Conservation (phyloP, 2,329 filamentous ascomycete genomes). For the Paracamarosporium sp. region DNA sequence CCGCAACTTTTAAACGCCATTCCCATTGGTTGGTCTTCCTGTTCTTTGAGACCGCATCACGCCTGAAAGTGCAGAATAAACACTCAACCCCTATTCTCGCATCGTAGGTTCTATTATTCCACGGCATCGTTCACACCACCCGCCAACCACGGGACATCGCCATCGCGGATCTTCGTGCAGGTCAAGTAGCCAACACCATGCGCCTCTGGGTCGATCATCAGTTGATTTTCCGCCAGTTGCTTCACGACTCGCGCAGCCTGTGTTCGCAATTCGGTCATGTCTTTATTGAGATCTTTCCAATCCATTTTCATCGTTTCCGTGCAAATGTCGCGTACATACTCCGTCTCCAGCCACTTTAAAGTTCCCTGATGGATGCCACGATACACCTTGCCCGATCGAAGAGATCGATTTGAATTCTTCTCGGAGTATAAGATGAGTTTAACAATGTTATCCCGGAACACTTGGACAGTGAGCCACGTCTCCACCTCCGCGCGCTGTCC, state of each 20-base stretch:
- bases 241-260: slow-evolving; percentile 25
- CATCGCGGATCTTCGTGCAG: slow-evolving; percentile 34
- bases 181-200: slow-evolving; percentile 42
- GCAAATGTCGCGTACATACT: slow-evolving; percentile 26
- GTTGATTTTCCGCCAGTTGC: slow-evolving; percentile 23
- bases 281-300: slow-evolving; percentile 25
- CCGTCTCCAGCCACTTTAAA: slow-evolving; percentile 33
- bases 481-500: slow-evolving; percentile 14
- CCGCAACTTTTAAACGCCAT: neutral
- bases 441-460: slow-evolving; percentile 39
- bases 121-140: neutral
- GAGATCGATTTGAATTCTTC: neutral
- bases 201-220: slow-evolving; percentile 37
- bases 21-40: too few species aligned
- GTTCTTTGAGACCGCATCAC: too few species aligned
- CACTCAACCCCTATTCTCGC: neutral
- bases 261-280: slow-evolving; percentile 34
- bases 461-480: slow-evolving; percentile 36
- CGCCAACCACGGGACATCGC: slow-evolving; percentile 39
- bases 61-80: too few species aligned
- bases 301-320: slow-evolving; percentile 18
- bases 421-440: slow-evolving; percentile 22
- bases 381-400: slow-evolving; percentile 33
- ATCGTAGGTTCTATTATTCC: neutral
- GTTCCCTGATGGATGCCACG: slow-evolving; percentile 33